Evolutionary conservation across 345 rosid genomes (phyloP).

Genomic region (Citrus medica): DNA sequence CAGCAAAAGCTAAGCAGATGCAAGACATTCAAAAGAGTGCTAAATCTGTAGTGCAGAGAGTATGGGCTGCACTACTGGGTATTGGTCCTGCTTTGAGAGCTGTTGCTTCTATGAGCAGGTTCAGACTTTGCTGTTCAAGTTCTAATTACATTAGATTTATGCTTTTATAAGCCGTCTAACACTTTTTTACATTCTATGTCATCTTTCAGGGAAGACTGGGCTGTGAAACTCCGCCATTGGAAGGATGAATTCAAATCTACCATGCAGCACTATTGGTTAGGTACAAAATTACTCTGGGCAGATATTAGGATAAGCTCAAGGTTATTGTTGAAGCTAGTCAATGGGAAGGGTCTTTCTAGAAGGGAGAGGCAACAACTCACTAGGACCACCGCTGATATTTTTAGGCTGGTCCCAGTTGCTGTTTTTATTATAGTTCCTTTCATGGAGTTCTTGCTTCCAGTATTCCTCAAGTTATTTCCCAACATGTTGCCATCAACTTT

Average conservation of each 20-base stretch:
- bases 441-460: slow-evolving; percentile 97
- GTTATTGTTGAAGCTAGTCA: slow-evolving; percentile 79
- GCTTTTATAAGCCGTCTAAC: slow-evolving; percentile 2
- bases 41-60: slow-evolving; percentile 46
- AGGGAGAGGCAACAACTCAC: slow-evolving; percentile 84
- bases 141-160: slow-evolving; percentile 9
- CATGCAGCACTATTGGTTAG: slow-evolving; percentile 90
- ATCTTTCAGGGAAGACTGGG: slow-evolving; percentile 87
- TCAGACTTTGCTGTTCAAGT: slow-evolving; percentile 10
- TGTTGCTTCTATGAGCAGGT: slow-evolving; percentile 97
- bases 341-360: slow-evolving; percentile 89
- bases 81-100: slow-evolving; percentile 94
- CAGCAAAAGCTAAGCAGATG: slow-evolving; percentile 77
- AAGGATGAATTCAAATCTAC: slow-evolving; percentile 88
- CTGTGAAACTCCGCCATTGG: slow-evolving; percentile 79
- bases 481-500: slow-evolving; percentile 98
- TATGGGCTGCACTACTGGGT: slow-evolving; percentile 62
- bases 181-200: slow-evolving; percentile 17
- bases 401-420: slow-evolving; percentile 81
- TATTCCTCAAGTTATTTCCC: slow-evolving; percentile 81
- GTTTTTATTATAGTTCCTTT: slow-evolving; percentile 91
- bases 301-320: slow-evolving; percentile 83
- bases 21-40: slow-evolving; percentile 60
- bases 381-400: slow-evolving; percentile 79
- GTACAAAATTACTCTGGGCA: slow-evolving; percentile 90